Percentiles rank a stretch among this genome's conserved stretches.
Evolutionary conservation across 257 asterid genomes (phyloP).

Genomic region (Solanum rostratum): DNA sequence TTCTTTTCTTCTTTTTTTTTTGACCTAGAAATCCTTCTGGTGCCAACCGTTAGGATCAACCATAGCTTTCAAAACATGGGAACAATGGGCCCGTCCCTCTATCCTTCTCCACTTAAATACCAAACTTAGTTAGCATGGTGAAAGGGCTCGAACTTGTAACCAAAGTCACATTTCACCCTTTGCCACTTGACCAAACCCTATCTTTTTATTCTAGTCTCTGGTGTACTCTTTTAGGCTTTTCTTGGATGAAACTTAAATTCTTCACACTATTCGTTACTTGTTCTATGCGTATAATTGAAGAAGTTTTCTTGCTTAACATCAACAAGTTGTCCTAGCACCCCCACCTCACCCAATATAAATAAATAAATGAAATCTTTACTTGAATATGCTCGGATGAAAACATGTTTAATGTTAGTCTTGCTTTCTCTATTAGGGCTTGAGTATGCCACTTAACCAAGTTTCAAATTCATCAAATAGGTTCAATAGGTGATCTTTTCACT

Average conservation of each 20-base stretch:
- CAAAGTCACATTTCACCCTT: not conserved
- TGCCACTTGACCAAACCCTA: not conserved
- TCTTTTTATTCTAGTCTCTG: not conserved
- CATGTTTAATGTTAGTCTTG: not conserved
- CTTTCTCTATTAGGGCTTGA: not conserved
- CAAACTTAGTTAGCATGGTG: not conserved
- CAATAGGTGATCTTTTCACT: not conserved
- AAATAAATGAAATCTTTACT: not conserved
- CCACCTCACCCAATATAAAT: not conserved
- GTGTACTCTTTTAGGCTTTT: not conserved
- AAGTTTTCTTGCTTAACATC: not conserved
- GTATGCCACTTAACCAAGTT: not conserved
- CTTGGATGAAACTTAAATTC: not conserved
- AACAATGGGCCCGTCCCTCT: not conserved
- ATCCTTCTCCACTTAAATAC: not conserved
- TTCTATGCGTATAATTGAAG: not conserved
- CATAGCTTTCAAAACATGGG: not conserved
- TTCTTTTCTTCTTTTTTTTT: not conserved
- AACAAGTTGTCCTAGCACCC: not conserved
- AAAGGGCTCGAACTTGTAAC: not conserved
- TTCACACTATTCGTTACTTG: not conserved
- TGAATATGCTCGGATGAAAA: not conserved
- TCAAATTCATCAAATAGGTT: not conserved
- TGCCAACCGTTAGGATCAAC: not conserved
- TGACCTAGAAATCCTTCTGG: not conserved